phyloP scores from a whole-genome alignment of 805 yeast species.

The Alloascoidea africana region DNA sequence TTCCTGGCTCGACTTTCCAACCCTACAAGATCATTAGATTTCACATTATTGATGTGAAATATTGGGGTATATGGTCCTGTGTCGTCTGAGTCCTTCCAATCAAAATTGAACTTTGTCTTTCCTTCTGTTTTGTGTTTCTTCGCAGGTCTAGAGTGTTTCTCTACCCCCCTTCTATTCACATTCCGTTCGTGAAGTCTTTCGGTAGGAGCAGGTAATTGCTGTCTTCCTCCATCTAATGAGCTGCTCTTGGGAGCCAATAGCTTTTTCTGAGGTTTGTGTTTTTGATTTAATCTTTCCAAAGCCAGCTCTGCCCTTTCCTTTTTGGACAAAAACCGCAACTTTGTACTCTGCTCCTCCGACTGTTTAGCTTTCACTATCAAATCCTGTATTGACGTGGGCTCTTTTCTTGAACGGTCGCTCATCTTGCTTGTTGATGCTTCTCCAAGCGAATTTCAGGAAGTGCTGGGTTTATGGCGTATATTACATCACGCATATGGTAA shows the following conservation, averaged over 20 bases:
- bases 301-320: slow-evolving; percentile 25
- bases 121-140: slow-evolving; percentile 8
- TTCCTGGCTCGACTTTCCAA: slow-evolving; percentile 10
- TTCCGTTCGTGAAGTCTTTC: background rate
- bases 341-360: slow-evolving; percentile 8
- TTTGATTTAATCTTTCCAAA: slow-evolving; percentile 9
- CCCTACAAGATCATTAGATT: slow-evolving; percentile 5
- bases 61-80: slow-evolving; percentile 33
- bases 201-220: slow-evolving; percentile 4
- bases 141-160: slow-evolving; percentile 3
- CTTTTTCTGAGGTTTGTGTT: slow-evolving; percentile 2
- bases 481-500: too few relatives aligned
- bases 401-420: too few relatives aligned
- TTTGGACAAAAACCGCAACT: slow-evolving; percentile 31
- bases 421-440: too few relatives aligned
- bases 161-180: slow-evolving; percentile 5
- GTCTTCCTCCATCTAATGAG: slow-evolving; percentile 1
- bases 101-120: slow-evolving; percentile 37
- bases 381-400: slow-evolving; percentile 14
- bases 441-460: too few relatives aligned
- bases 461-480: too few relatives aligned
- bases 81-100: slow-evolving; percentile 59
- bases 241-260: slow-evolving; percentile 3
- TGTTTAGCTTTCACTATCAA: slow-evolving; percentile 10
- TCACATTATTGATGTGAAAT: slow-evolving; percentile 13